These are phyloP conservation scores for Saccharomycopsis fibuligera DNA, from an alignment of 805 yeast genomes.

Conservation along the genomic window DNA sequence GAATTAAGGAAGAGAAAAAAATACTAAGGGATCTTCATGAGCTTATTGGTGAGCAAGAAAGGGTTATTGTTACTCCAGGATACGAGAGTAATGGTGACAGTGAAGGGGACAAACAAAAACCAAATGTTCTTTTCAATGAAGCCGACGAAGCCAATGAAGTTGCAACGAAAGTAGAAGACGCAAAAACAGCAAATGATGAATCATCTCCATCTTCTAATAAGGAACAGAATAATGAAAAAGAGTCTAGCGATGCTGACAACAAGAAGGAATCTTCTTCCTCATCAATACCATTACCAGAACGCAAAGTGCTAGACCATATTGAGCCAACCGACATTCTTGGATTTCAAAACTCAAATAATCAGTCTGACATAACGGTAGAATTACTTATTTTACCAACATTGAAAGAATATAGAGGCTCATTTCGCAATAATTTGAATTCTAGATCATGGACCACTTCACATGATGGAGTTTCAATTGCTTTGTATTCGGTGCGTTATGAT, in stretches of 20 bases:
- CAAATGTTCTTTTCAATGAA: neutral
- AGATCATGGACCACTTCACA: conserved; percentile 69
- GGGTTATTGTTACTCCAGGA: conserved; percentile 19
- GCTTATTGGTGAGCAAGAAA: conserved; percentile 24
- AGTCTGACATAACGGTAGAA: conserved; percentile 31
- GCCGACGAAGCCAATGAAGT: neutral
- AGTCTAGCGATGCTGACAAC: conserved; percentile 23
- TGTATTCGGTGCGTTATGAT: conserved; percentile 41
- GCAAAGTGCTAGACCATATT: conserved; percentile 37
- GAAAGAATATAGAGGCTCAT: conserved; percentile 56
- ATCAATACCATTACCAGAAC: conserved; percentile 23
- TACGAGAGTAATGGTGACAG: neutral
- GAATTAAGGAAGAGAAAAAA: conserved; percentile 31
- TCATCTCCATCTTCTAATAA: neutral
- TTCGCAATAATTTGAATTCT: conserved; percentile 63
- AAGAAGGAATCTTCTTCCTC: too few relatives aligned
- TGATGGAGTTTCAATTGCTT: conserved; percentile 70
- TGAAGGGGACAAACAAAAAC: neutral
- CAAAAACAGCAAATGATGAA: neutral
- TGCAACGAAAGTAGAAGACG: neutral
- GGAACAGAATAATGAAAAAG: neutral
- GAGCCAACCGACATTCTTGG: conserved; percentile 28
- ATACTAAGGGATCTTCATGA: conserved; percentile 25
- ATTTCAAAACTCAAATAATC: conserved; percentile 23
- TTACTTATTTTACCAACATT: conserved; percentile 61